Conservation (phyloP, 2,329 filamentous ascomycete species). For the Paracoccidioides brasiliensis region DNA sequence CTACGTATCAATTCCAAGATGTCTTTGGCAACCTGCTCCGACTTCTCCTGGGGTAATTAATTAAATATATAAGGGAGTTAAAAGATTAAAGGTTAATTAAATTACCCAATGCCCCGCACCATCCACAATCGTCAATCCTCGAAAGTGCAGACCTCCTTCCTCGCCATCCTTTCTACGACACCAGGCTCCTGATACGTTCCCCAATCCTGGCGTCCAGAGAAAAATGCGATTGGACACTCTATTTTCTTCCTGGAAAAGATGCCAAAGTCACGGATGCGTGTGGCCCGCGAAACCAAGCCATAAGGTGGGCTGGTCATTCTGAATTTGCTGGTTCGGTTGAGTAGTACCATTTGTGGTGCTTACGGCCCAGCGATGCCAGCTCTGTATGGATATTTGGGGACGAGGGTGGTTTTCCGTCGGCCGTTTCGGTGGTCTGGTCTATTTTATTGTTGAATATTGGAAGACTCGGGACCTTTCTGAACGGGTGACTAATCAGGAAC, state of each 20-base stretch:
- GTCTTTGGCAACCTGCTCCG: constrained; percentile 39
- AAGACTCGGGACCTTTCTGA: constrained; percentile 34
- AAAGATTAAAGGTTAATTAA: too few relatives aligned
- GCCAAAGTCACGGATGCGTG: too few relatives aligned
- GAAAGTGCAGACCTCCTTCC: constrained; percentile 40
- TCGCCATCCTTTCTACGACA: constrained; percentile 43
- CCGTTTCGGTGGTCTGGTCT: constrained; percentile 6
- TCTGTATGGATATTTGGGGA: constrained; percentile 42
- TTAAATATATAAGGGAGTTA: too few relatives aligned
- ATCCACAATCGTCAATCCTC: constrained; percentile 41
- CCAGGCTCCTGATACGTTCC: constrained; percentile 55
- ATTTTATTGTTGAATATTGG: constrained; percentile 30
- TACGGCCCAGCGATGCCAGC: constrained; percentile 43
- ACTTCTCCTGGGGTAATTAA: constrained; percentile 55
- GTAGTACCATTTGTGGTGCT: constrained; percentile 56
- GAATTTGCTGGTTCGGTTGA: constrained; percentile 23
- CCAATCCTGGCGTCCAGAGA: constrained; percentile 53
- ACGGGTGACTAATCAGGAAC: constrained; percentile 54
- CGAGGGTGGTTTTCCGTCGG: constrained; percentile 13
- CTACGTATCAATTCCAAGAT: constrained; percentile 32
- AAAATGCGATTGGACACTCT: constrained; percentile 47
- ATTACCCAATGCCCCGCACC: constrained; percentile 57
- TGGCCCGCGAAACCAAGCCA: too few relatives aligned
- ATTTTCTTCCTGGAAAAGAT: constrained; percentile 49
- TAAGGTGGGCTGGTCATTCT: constrained; percentile 30